Base-by-base conservation (phyloP, 2,329 filamentous ascomycete genomes). In the Colletotrichum graminicola region DNA sequence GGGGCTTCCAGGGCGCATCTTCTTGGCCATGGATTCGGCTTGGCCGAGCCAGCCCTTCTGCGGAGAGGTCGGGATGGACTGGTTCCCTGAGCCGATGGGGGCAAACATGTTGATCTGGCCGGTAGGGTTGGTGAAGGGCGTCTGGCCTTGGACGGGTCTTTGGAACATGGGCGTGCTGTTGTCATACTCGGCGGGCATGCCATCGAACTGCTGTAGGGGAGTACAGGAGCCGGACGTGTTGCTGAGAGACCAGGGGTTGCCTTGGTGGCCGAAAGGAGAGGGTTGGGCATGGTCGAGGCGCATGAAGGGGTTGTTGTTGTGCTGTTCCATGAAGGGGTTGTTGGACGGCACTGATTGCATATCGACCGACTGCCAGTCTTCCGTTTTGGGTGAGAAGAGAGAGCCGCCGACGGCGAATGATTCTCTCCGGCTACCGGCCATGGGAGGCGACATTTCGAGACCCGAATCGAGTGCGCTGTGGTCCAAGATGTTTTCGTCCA, bases 151-250 rank as follows among this genome's bases (percentile, higher is more conserved):
- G 79, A 90, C 83, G 54, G 86, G 80, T 67, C 85, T 79, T 74
- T 86, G 86, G 79, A 90, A 90, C 76, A 90, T 79, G 72, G 85
- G 82, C 49, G 84, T 78, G 75, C 84, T 80, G 76, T 84, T 79
- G 75, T 91, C 88, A 76, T 87, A 91, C 29, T 89, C 88, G 56
- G 84, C 78, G 49, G 87, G 82, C 43, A 90, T 81, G 60, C 90
- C 88, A 76, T 93, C 91, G 77, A 93, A 93, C 64, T 90, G 85
- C 73, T 90, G 90, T 73, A 94, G 89, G 21, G 93, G 92, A 8
- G 93, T 95, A 80, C 90, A 92, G 73, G 93, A 89, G 63, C 90
- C 92, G 34, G 92, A 93, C 76, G 84, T 85, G 62, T 87, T 87
- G 75, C 90, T 87, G 79, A 91, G 86, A 61, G 90, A 84, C 92